phyloP scores from a whole-genome alignment of 2,329 filamentous ascomycete genomes.

The Aspergillus sp. region DNA sequence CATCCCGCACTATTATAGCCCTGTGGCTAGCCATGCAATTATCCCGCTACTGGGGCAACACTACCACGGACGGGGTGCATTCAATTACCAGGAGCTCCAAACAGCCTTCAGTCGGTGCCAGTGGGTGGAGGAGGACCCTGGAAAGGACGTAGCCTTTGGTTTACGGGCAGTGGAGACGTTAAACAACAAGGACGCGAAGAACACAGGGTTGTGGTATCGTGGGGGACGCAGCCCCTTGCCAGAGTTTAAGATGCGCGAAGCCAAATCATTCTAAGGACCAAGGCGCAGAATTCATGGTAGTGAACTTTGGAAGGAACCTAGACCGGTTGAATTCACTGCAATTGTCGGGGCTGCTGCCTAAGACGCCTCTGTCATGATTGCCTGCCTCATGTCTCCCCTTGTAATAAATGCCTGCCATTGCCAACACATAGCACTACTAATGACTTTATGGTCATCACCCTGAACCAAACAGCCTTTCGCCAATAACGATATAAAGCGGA shows the following conservation, averaged over 20 bases:
- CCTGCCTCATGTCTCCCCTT: neutral
- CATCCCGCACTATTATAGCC: neutral
- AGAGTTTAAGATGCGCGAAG: neutral
- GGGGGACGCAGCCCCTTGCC: neutral
- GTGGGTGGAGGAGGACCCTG: neutral
- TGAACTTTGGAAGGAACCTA: too few relatives aligned
- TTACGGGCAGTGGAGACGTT: neutral
- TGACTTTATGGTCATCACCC: neutral
- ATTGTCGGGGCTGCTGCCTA: too few relatives aligned
- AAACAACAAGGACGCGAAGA: neutral
- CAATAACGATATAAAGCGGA: neutral
- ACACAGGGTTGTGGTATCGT: neutral
- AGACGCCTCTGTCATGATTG: neutral
- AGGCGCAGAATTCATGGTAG: too few relatives aligned
- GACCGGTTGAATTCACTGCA: too few relatives aligned
- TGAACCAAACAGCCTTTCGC: neutral
- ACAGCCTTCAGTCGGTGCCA: neutral
- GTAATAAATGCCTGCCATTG: neutral
- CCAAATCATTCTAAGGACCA: neutral
- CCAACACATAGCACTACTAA: neutral
- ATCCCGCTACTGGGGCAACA: neutral
- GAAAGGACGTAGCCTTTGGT: neutral
- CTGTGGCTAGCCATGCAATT: neutral
- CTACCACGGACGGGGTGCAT: neutral
- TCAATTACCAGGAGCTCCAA: neutral